Base-by-base conservation (phyloP, 2,329 filamentous ascomycete species). In the Chrysosporium keratinophilum region DNA sequence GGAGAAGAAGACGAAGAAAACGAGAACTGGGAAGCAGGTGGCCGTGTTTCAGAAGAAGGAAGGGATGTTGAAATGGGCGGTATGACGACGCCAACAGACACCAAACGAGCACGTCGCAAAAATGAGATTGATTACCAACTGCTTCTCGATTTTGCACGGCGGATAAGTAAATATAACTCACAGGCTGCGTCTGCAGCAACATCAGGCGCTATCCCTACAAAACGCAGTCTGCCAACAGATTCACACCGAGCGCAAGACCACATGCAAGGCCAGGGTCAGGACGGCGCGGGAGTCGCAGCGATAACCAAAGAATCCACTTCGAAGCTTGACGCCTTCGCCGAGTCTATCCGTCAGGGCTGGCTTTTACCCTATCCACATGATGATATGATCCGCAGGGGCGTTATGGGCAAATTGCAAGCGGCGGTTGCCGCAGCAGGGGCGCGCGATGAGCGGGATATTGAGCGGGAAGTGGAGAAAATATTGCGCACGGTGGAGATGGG, bases 401-500 rank as follows among this genome's bases (percentile, higher is more conserved):
- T 73, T n/a, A 71, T 75, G 67, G 72, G 69, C 1, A 71, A 72
- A 55, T 62, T 74, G 40, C 71, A 74, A 54, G 60, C 71, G 6
- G 63, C 68, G 3, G 65, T 65, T 17, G 60, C 76, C 51, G 65
- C 80, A 73, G 62, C 93, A 74, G 62, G 87, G 64, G 45, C 15
- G 1, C 45, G 44, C 15, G 51, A 47, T 15, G 51, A 47, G 14
- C 55, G 75, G 70, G 63, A 88, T 72, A 54, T 83, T 71, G 66
- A 81, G 61, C 64, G 62, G 45, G 71, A 74, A 57, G 67, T 73
- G 11, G 70, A 72, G 40, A 64, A 68, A 42, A 50, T 74, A 56
- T 65, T 74, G 12, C 11, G 84, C 76, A 28, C 83, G 67, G 44
- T 84, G 49, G 78, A 75, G 67, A 58, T 78, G 64, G 61, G 70